A percentile compares a stretch with the other conserved stretches of the same genome.
phyloP scores from a whole-genome alignment of 805 yeast species.

The Myxozyma mucilagina region DNA sequence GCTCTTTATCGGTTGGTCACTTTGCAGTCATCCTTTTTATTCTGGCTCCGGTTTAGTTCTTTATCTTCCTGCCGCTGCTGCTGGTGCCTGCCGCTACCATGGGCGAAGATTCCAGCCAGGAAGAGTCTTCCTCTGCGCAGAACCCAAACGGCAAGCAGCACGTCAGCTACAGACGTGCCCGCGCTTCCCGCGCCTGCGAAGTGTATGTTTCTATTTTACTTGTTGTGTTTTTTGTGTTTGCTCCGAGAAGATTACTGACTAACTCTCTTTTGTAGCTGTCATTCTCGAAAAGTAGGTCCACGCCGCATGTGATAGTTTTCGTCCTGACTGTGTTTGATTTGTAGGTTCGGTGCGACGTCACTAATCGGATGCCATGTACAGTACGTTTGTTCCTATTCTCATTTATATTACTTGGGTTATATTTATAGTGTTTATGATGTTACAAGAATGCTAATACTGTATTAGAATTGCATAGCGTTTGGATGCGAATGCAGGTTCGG shows the following conservation, averaged over 20 bases:
- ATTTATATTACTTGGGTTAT: background rate
- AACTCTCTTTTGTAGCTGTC: slow-evolving; percentile 23
- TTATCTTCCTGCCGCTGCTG: too few relatives aligned
- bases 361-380: slow-evolving; percentile 57
- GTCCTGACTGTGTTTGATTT: background rate
- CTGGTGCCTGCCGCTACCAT: background rate
- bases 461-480: slow-evolving; percentile 38
- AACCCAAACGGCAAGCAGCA: slow-evolving; percentile 13
- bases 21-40: background rate
- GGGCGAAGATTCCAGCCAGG: slow-evolving; percentile 28
- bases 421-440: background rate
- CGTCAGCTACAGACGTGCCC: slow-evolving; percentile 40
- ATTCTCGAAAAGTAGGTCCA: slow-evolving; percentile 30
- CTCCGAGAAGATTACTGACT: background rate
- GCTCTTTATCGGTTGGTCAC: background rate
- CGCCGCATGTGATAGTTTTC: background rate
- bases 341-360: slow-evolving; percentile 51
- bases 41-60: background rate
- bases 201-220: slow-evolving; percentile 49
- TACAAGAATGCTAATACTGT: background rate
- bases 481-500: slow-evolving; percentile 33
- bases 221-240: background rate
- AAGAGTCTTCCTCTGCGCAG: slow-evolving; percentile 18
- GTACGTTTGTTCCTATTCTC: slow-evolving; percentile 29
- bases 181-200: slow-evolving; percentile 72